Base-by-base conservation (phyloP, 257 asterid genomes). In the Eucommia ulmoides region DNA sequence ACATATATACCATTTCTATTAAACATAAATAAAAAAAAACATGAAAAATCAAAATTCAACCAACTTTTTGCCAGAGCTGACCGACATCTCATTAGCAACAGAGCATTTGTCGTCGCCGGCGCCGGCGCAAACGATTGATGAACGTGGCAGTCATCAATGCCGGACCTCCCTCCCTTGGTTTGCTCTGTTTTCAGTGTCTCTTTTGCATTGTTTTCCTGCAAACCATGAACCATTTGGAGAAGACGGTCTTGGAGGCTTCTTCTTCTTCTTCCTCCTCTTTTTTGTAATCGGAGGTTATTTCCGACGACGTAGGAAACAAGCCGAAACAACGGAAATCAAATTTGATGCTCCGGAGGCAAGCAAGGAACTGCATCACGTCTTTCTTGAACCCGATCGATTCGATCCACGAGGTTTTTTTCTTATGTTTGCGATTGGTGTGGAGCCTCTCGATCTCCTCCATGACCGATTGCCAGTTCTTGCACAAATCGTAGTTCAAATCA, bases 401-500 rank as follows among this genome's bases (percentile, higher is more conserved):
- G 14, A 53, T 59, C 92, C 94, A 84, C 4, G 73, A 9, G 14
- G 70, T 23, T 52, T 61, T 55, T 50, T 67, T 78, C 65, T 75
- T 79, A 58, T 71, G 58, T 44, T 74, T 74, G 41, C 65, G 59
- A 20, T 56, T 61, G 20, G 69, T 77, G 67, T 88, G 97, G 20
- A 84, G 49, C 74, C 74, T 64, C 57, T 88, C 97, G 15, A 88
- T 84, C 69, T 88, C 95, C 18, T 84, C 95, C 97, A 88, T 88
- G 6, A 88, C 95, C 0, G 94, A 79, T 23, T 81, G 92, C 97
- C 97, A 88, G 46, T 80, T 75, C 74, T 77, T 77, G 79, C 95
- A 81, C n/a, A n/a, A n/a, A n/a, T n/a, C n/a, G n/a, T n/a, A n/a
- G n/a, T n/a, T n/a, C n/a, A n/a, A n/a, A n/a, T n/a, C n/a, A n/a